Conservation (phyloP, 352 stramenopile species). For the Globisporangium barbulae region DNA sequence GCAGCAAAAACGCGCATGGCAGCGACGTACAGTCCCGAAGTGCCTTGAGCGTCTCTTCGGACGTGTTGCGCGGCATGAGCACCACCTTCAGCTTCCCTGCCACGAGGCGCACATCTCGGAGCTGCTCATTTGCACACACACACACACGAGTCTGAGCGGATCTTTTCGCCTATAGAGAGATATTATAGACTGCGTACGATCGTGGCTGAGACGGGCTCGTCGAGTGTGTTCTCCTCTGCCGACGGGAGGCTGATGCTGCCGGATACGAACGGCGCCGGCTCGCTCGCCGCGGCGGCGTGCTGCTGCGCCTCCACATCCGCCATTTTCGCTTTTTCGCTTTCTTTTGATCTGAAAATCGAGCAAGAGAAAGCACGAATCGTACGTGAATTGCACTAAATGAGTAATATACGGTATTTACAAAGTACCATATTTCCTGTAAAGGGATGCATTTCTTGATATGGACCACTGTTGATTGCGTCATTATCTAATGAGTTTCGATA, state of each 20-base stretch:
- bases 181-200: constrained; percentile 51
- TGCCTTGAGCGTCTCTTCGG: constrained; percentile 90
- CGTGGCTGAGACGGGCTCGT: constrained; percentile 85
- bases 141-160: neutral
- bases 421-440: no score
- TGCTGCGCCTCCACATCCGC: constrained; percentile 23
- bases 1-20: neutral
- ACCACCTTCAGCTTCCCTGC: constrained; percentile 89
- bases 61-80: constrained; percentile 88
- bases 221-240: constrained; percentile 74
- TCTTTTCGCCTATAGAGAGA: neutral
- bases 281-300: neutral
- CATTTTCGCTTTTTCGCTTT: constrained; percentile 18
- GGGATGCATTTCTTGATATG: no score
- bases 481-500: no score
- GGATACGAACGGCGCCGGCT: constrained; percentile 45
- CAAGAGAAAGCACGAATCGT: neutral
- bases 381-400: no score
- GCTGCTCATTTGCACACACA: constrained; percentile 29
- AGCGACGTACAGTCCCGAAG: constrained; percentile 82
- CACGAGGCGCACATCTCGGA: constrained; percentile 86
- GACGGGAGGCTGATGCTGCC: constrained; percentile 81
- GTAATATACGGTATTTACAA: no score
- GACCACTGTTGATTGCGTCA: no score
- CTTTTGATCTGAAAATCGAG: neutral